Evolutionary conservation across 2,329 filamentous ascomycete species (phyloP).

Genomic region (Stemphylium lycopersici): DNA sequence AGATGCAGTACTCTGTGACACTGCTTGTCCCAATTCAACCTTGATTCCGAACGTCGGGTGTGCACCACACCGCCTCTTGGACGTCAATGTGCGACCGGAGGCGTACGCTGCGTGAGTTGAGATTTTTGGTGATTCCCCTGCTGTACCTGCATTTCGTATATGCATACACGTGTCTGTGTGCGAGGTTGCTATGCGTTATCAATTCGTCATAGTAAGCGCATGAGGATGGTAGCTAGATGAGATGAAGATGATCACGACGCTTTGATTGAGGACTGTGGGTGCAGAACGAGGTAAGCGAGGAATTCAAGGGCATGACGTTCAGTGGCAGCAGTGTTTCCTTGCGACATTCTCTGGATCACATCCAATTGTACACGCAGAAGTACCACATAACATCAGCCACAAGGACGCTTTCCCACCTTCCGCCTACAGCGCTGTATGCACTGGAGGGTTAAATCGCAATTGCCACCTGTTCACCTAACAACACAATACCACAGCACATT

Average conservation of each 20-base stretch:
- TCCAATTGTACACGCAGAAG: no score
- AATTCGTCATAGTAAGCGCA: neutral
- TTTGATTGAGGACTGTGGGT: neutral
- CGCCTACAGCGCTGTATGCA: no score
- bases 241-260: neutral
- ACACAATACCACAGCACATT: no score
- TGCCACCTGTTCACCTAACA: no score
- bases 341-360: no score
- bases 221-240: neutral
- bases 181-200: slow-evolving; percentile 11
- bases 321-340: no score
- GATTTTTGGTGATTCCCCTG: slow-evolving; percentile 5
- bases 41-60: neutral
- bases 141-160: slow-evolving; percentile 1
- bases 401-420: no score
- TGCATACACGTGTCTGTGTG: slow-evolving; percentile 13
- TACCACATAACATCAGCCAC: no score
- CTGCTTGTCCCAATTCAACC: neutral
- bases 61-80: slow-evolving; percentile 2
- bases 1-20: slow-evolving; percentile 11
- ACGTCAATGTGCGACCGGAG: neutral
- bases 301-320: no score
- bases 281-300: no score
- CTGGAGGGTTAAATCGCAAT: no score
- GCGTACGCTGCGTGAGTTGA: neutral